Evolutionary conservation across 2,329 filamentous ascomycete genomes (phyloP).

Genomic region (Pseudonectria buxi): DNA sequence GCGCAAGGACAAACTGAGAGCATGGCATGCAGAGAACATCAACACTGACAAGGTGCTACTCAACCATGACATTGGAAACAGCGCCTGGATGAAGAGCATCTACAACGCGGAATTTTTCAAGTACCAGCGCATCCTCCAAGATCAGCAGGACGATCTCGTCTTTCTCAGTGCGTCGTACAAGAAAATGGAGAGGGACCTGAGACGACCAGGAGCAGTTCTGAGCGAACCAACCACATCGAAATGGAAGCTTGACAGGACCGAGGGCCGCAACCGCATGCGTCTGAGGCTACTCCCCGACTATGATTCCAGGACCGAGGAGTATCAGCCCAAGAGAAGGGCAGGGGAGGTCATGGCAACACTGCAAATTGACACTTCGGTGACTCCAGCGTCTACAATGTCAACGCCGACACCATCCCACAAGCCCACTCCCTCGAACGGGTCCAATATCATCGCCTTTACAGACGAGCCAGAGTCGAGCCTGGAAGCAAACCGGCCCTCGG

Average conservation of each 20-base stretch:
- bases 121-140: constrained; percentile 80
- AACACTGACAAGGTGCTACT: constrained; percentile 64
- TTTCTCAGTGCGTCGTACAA: constrained; percentile 71
- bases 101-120: constrained; percentile 88
- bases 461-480: constrained; percentile 17
- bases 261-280: constrained; percentile 92
- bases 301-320: constrained; percentile 60
- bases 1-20: constrained; percentile 73
- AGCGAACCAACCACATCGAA: constrained; percentile 57
- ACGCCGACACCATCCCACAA: constrained; percentile 12
- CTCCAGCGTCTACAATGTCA: constrained; percentile 10
- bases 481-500: constrained; percentile 15
- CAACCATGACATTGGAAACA: constrained; percentile 80
- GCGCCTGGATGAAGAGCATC: constrained; percentile 92
- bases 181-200: constrained; percentile 71
- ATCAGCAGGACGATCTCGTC: constrained; percentile 82
- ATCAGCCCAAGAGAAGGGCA: constrained; percentile 74
- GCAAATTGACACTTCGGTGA: constrained; percentile 26
- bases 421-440: constrained; percentile 15
- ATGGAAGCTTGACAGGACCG: constrained; percentile 93
- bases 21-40: constrained; percentile 67
- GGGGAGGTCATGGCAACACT: constrained; percentile 35
- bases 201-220: constrained; percentile 74
- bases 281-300: constrained; percentile 78
- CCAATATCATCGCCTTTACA: constrained; percentile 10